phyloP scores from a whole-genome alignment of 768 basidiomycete genomes.

The Pulveroboletus sp. region DNA sequence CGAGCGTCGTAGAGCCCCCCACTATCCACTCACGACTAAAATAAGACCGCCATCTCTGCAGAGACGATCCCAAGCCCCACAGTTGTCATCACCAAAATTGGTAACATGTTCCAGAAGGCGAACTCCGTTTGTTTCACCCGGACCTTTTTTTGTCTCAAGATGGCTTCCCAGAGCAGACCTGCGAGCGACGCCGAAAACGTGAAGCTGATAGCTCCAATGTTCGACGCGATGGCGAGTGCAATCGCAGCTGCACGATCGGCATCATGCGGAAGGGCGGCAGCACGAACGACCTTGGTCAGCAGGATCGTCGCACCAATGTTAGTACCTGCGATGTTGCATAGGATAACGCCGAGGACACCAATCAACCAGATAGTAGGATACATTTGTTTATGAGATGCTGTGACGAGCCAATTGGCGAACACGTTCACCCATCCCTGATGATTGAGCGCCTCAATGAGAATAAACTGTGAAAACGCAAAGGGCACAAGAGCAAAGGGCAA shows the following conservation, averaged over 20 bases:
- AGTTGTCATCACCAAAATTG: conserved; percentile 59
- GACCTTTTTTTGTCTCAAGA: conserved; percentile 71
- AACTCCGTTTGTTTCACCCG: conserved; percentile 57
- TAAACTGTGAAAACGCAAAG: conserved; percentile 93
- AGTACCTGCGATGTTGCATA: conserved; percentile 81
- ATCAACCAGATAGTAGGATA: conserved; percentile 59
- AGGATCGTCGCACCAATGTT: conserved; percentile 92
- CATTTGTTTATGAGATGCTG: conserved; percentile 38
- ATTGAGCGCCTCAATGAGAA: conserved; percentile 81
- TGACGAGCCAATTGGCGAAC: conserved; percentile 65
- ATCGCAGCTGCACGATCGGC: conserved; percentile 53
- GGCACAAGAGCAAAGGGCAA: conserved; percentile 81
- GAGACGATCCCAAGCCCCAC: conserved; percentile 67
- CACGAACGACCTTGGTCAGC: conserved; percentile 71
- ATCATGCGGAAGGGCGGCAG: conserved; percentile 34
- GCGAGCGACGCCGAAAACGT: conserved; percentile 87
- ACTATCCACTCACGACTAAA: conserved; percentile 8
- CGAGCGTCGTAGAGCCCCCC: not conserved
- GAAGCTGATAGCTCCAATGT: conserved; percentile 87
- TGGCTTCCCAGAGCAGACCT: conserved; percentile 77
- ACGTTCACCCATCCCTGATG: conserved; percentile 85
- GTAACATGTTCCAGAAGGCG: conserved; percentile 65
- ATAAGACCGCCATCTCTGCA: conserved; percentile 66
- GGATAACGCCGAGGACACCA: conserved; percentile 64
- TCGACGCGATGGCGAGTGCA: conserved; percentile 79